phyloP scores from a whole-genome alignment of 2,329 filamentous ascomycete genomes.

The Alternaria sp. region DNA sequence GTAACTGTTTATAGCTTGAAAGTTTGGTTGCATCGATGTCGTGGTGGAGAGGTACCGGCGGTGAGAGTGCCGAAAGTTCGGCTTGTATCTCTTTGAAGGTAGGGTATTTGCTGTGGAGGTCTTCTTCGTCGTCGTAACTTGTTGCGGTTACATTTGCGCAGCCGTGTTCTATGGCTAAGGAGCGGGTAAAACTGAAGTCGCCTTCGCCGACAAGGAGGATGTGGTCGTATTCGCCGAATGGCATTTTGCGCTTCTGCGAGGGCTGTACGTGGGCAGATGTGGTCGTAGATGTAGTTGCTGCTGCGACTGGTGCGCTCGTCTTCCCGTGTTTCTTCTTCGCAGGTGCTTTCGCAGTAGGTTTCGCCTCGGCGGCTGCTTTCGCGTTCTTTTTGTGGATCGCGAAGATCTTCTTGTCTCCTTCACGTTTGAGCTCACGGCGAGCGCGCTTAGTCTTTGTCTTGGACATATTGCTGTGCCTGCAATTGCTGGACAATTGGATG shows the following conservation, averaged over 20 bases:
- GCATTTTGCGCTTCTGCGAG: constrained; percentile 57
- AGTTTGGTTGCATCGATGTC: constrained; percentile 72
- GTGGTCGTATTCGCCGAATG: constrained; percentile 71
- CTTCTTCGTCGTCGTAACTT: constrained; percentile 67
- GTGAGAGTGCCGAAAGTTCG: constrained; percentile 36
- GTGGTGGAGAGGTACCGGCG: constrained; percentile 57
- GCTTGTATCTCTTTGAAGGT: constrained; percentile 57
- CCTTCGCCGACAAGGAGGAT: constrained; percentile 82
- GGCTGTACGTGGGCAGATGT: constrained; percentile 17
- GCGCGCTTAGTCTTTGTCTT: constrained; percentile 48
- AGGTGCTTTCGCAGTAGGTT: constrained; percentile 17
- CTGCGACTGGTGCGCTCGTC: constrained; percentile 8
- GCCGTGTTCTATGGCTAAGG: constrained; percentile 71
- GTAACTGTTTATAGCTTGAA: constrained; percentile 40
- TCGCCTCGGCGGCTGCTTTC: constrained; percentile 25
- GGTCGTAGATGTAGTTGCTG: constrained; percentile 16
- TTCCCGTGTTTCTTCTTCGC: constrained; percentile 28
- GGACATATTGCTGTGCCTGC: constrained; percentile 34
- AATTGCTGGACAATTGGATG: constrained; percentile 7
- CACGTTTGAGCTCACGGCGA: constrained; percentile 46
- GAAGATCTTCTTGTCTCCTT: constrained; percentile 40
- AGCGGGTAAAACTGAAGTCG: constrained; percentile 80
- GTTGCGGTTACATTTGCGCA: constrained; percentile 75
- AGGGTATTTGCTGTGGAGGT: constrained; percentile 61
- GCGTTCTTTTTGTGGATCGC: constrained; percentile 36